phyloP scores from a whole-genome alignment of 31 red algal genomes.

The Asparagopsis taxiformis region DNA sequence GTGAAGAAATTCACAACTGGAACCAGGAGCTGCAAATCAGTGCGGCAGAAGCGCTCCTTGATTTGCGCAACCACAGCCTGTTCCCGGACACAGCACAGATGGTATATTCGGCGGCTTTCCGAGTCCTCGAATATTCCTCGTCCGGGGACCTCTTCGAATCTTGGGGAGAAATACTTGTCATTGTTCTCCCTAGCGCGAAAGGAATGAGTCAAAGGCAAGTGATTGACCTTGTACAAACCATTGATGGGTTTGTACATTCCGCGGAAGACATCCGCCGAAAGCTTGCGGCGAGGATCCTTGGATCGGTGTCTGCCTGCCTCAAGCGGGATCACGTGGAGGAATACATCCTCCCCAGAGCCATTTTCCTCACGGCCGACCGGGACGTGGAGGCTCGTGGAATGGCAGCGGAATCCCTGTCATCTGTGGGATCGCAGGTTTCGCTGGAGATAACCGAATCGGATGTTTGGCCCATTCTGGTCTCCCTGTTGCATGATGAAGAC shows the following conservation, averaged over 20 bases:
- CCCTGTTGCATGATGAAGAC: constrained; percentile 39
- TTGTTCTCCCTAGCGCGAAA: constrained; percentile 23
- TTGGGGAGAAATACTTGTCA: constrained; percentile 74
- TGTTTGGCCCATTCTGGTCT: constrained; percentile 56
- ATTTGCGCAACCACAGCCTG: constrained; percentile 14
- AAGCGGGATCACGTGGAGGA: constrained; percentile 37
- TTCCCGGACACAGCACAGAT: constrained; percentile 8
- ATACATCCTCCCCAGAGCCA: constrained; percentile 41
- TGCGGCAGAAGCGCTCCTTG: constrained; percentile 54
- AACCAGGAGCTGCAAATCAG: constrained; percentile 52
- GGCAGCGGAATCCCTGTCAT: constrained; percentile 76
- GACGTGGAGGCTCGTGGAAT: constrained; percentile 74
- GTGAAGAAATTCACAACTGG: constrained; percentile 45
- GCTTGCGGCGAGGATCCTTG: constrained; percentile 70
- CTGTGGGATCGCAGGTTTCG: constrained; percentile 50
- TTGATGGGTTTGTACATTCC: constrained; percentile 1
- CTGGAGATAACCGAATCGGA: constrained; percentile 30
- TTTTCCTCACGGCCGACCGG: constrained; percentile 49
- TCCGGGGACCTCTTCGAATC: constrained; percentile 36
- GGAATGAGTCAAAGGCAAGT: constrained; percentile 15
- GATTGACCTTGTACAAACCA: background rate
- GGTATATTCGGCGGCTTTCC: constrained; percentile 36
- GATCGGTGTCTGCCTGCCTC: constrained; percentile 53
- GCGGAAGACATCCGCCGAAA: constrained; percentile 30
- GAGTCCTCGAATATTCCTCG: constrained; percentile 28